Conservation (phyloP, 1,139 yeast genomes). For the Sugiyamaella sp. region DNA sequence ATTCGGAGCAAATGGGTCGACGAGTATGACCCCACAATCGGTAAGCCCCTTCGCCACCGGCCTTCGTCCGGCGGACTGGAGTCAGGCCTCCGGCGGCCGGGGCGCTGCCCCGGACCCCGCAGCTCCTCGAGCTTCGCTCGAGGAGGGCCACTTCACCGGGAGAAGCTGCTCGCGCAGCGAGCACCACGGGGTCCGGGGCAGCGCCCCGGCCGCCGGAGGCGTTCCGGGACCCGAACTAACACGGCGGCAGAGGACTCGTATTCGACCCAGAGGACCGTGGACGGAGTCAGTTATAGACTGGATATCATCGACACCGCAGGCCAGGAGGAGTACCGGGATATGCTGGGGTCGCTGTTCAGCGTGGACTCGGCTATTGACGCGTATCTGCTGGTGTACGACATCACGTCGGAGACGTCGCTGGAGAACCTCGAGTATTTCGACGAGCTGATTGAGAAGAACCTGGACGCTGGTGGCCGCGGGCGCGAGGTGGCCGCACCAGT, state of each 20-base stretch:
- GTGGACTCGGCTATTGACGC: constrained; percentile 91
- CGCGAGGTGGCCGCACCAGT: constrained; percentile 35
- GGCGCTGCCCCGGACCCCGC: background rate
- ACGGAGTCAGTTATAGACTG: constrained; percentile 39
- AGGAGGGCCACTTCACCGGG: background rate
- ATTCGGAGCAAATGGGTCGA: constrained; percentile 44
- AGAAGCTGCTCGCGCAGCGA: background rate
- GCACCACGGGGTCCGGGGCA: constrained; percentile 1
- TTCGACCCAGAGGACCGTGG: constrained; percentile 41
- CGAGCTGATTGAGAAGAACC: constrained; percentile 82
- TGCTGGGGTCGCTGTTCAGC: constrained; percentile 57
- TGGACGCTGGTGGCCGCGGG: constrained; percentile 47
- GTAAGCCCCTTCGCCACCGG: constrained; percentile 26
- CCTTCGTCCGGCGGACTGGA: too few relatives aligned
- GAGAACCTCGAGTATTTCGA: constrained; percentile 81
- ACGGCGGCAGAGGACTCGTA: constrained; percentile 40
- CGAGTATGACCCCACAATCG: constrained; percentile 45
- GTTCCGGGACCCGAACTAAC: constrained; percentile 10
- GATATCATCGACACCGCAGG: constrained; percentile 46
- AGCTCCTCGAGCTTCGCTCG: background rate
- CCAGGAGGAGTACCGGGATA: constrained; percentile 46
- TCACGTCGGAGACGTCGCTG: constrained; percentile 76
- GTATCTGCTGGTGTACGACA: constrained; percentile 81
- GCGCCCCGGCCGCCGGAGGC: constrained; percentile 6
- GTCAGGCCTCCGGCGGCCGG: constrained; percentile 4